Conservation (phyloP, 2,329 filamentous ascomycete genomes). For the Trichoderma breve region DNA sequence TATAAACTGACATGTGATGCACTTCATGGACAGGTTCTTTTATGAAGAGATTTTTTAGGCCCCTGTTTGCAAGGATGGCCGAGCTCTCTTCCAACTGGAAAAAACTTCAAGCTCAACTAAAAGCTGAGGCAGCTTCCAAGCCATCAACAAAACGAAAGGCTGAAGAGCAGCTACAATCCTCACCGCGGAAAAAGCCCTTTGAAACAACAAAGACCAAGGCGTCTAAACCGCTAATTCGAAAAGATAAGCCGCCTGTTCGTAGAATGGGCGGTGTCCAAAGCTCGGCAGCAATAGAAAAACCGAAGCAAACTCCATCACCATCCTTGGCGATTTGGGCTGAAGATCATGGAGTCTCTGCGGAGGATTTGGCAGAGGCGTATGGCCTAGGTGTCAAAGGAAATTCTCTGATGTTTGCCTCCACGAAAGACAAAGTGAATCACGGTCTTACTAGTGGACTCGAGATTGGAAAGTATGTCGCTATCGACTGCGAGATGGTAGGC, state of each 20-base stretch:
- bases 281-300: constrained; percentile 41
- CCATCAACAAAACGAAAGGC: constrained; percentile 45
- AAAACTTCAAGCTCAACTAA: constrained; percentile 64
- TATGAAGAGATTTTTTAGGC: neutral
- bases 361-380: constrained; percentile 62
- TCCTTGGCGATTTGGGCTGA: constrained; percentile 60
- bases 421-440: constrained; percentile 58
- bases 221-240: constrained; percentile 12
- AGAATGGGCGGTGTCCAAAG: constrained; percentile 59
- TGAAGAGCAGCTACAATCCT: constrained; percentile 29
- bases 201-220: constrained; percentile 16
- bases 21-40: neutral
- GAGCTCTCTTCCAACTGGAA: constrained; percentile 73
- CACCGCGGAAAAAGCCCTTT: constrained; percentile 33
- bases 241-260: constrained; percentile 10
- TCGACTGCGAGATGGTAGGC: constrained; percentile 99
- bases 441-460: constrained; percentile 62
- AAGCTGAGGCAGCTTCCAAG: constrained; percentile 43
- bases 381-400: constrained; percentile 50
- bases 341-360: constrained; percentile 59
- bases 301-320: constrained; percentile 45
- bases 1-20: neutral
- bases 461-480: constrained; percentile 83
- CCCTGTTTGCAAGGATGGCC: constrained; percentile 31
- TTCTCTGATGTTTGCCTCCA: constrained; percentile 46